These are phyloP conservation scores for Boletus vinaceobasis DNA, from an alignment of 768 basidiomycete species.

Conservation along the genomic window DNA sequence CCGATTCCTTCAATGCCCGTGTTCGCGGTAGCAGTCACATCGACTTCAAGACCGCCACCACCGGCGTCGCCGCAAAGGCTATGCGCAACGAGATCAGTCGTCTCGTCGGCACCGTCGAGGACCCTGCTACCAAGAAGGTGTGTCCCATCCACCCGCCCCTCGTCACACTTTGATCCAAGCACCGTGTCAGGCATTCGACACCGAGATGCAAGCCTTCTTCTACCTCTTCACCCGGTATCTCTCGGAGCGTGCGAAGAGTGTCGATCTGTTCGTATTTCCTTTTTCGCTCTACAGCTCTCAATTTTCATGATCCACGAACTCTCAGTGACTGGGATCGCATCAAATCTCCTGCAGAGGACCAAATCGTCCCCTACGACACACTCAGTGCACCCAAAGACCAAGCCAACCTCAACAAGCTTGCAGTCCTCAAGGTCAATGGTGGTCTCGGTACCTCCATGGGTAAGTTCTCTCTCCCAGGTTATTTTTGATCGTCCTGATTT, in stretches of 20 bases:
- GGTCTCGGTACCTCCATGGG: slow-evolving; percentile 69
- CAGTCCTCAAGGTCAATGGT: slow-evolving; percentile 77
- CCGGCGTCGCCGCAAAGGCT: slow-evolving; percentile 88
- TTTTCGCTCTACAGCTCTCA: slow-evolving; percentile 6
- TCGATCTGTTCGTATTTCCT: slow-evolving; percentile 57
- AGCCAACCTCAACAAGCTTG: slow-evolving; percentile 60
- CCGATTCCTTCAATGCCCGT: slow-evolving; percentile 67
- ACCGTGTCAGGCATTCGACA: slow-evolving; percentile 58
- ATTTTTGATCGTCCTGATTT: slow-evolving; percentile 1
- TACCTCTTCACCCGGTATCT: slow-evolving; percentile 79
- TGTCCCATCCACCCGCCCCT: slow-evolving; percentile 2
- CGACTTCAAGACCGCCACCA: slow-evolving; percentile 98
- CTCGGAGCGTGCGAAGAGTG: slow-evolving; percentile 60
- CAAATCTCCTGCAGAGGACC: slow-evolving; percentile 59
- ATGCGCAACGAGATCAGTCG: slow-evolving; percentile 98
- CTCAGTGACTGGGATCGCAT: slow-evolving; percentile 43
- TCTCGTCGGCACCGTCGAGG: slow-evolving; percentile 83
- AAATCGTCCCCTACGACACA: slow-evolving; percentile 58
- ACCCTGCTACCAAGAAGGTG: slow-evolving; percentile 81
- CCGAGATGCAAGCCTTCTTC: slow-evolving; percentile 85
- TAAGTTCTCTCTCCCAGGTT: slow-evolving; percentile 10
- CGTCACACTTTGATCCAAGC: slow-evolving; percentile 16
- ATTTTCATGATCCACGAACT: not conserved
- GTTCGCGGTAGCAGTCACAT: slow-evolving; percentile 77
- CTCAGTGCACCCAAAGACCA: slow-evolving; percentile 45